Evolutionary conservation across 2,329 filamentous ascomycete genomes (phyloP).

Genomic region (Nothomitra cinnamomea): DNA sequence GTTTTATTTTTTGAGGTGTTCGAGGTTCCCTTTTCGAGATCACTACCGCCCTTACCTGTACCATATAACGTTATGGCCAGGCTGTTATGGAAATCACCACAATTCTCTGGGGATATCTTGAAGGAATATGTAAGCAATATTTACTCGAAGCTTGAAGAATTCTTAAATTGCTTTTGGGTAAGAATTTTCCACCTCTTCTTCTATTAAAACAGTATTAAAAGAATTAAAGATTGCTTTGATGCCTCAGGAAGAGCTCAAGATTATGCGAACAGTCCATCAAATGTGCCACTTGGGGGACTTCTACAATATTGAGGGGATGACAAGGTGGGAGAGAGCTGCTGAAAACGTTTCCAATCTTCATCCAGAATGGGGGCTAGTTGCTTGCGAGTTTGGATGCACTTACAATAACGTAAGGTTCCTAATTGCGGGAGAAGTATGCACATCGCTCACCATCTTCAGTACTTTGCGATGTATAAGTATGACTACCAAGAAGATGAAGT

Average conservation of each 20-base stretch:
- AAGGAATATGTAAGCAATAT: neutral
- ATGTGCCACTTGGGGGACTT: neutral
- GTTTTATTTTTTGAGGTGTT: neutral
- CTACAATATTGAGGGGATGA: neutral
- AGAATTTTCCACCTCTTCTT: neutral
- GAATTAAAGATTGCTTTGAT: neutral
- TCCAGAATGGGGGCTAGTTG: neutral
- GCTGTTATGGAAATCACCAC: neutral
- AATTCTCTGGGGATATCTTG: neutral
- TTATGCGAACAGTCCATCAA: neutral
- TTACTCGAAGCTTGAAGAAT: neutral
- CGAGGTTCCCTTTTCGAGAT: neutral
- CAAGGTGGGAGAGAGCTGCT: neutral
- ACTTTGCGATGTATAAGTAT: neutral
- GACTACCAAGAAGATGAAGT: neutral
- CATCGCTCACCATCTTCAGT: neutral
- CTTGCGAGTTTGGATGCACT: neutral
- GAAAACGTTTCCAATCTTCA: neutral
- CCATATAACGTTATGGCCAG: neutral
- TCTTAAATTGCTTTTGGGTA: neutral
- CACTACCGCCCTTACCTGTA: neutral
- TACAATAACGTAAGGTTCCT: neutral
- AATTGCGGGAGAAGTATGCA: neutral
- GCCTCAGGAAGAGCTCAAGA: neutral
- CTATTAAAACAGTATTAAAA: neutral